These are phyloP conservation scores for Chlorophyllum brunneum DNA, from an alignment of 768 basidiomycete genomes.

Conservation along the genomic window DNA sequence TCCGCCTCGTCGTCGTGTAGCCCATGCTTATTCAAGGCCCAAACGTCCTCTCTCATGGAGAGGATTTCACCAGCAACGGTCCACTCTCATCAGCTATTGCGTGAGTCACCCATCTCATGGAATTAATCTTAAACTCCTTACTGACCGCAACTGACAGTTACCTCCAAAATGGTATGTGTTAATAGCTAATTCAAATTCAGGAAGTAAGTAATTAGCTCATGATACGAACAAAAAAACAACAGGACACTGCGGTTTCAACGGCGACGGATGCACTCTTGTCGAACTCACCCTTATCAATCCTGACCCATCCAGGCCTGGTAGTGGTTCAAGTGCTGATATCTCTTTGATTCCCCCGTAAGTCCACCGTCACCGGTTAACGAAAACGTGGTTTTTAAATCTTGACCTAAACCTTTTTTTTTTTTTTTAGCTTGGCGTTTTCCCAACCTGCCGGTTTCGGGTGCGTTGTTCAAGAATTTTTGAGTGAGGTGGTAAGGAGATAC, in stretches of 20 bases:
- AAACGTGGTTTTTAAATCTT: no score
- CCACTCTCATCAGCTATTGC: constrained; percentile 30
- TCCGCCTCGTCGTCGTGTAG: constrained; percentile 8
- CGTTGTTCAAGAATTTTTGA: background rate
- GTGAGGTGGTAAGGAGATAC: background rate
- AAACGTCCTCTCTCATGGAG: constrained; percentile 27
- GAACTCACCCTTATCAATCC: constrained; percentile 31
- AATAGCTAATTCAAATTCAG: no score
- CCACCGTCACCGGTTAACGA: background rate
- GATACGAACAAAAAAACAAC: constrained; percentile 3
- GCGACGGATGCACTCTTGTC: constrained; percentile 34
- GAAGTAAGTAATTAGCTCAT: background rate
- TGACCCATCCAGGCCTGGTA: constrained; percentile 10
- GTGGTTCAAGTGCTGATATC: constrained; percentile 19
- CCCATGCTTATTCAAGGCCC: constrained; percentile 25
- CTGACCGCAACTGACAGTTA: background rate
- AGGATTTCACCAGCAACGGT: constrained; percentile 24
- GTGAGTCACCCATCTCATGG: constrained; percentile 20
- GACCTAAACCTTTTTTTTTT: no score
- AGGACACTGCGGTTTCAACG: constrained; percentile 35
- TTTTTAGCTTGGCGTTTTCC: constrained; percentile 33
- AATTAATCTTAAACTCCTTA: background rate
- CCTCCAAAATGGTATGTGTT: constrained; percentile 1
- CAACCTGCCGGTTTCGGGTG: constrained; percentile 38
- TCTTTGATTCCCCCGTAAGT: constrained; percentile 37